Conservation (phyloP, 2,329 filamentous ascomycete species). For the Fulvia fulva region DNA sequence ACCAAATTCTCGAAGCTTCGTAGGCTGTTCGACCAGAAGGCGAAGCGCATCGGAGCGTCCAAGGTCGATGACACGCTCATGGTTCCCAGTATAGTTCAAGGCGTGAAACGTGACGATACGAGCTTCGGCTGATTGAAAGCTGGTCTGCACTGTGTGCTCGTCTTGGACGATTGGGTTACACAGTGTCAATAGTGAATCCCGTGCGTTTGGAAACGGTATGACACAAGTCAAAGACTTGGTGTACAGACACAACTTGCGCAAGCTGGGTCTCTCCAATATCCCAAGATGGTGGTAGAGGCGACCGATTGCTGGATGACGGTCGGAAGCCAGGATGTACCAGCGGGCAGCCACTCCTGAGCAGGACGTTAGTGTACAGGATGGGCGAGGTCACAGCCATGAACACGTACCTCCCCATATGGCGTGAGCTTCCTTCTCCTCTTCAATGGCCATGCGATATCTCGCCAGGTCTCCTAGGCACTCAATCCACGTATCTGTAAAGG, state of each 20-base stretch:
- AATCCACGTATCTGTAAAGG: slow-evolving; percentile 86
- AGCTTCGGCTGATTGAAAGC: slow-evolving; percentile 49
- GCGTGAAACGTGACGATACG: slow-evolving; percentile 62
- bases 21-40: slow-evolving; percentile 56
- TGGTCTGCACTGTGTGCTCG: slow-evolving; percentile 31
- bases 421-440: slow-evolving; percentile 65
- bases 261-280: slow-evolving; percentile 66
- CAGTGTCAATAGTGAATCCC: slow-evolving; percentile 66
- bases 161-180: slow-evolving; percentile 52
- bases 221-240: slow-evolving; percentile 65
- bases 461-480: slow-evolving; percentile 86
- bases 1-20: slow-evolving; percentile 35
- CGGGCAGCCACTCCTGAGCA: slow-evolving; percentile 60
- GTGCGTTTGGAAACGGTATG: slow-evolving; percentile 62
- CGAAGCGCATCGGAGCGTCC: slow-evolving; percentile 50
- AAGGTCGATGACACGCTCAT: slow-evolving; percentile 44
- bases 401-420: slow-evolving; percentile 67
- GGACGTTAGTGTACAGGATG: background rate
- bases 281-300: slow-evolving; percentile 85
- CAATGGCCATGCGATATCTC: slow-evolving; percentile 85
- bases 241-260: slow-evolving; percentile 72
- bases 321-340: slow-evolving; percentile 82
- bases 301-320: slow-evolving; percentile 70
- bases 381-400: background rate
- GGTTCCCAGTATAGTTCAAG: slow-evolving; percentile 56